Evolutionary conservation across 768 basidiomycete genomes (phyloP).

Genomic region (Lyophyllum decastes): DNA sequence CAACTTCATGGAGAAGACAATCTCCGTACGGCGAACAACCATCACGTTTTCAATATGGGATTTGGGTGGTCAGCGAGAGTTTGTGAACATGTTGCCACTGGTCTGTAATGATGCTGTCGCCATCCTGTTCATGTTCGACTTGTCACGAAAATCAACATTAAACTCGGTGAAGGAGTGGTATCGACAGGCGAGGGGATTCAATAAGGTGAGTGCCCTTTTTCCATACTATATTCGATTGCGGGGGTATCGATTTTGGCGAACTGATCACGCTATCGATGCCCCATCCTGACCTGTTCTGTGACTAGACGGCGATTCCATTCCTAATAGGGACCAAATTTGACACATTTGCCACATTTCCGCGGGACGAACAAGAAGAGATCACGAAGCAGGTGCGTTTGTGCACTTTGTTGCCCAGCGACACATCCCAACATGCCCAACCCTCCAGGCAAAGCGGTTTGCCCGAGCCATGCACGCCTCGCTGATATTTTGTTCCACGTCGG

Average conservation of each 20-base stretch:
- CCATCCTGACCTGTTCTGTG: background rate
- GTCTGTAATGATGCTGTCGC: conserved; percentile 99
- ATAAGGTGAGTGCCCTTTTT: conserved; percentile 72
- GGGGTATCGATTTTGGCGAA: background rate
- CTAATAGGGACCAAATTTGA: conserved; percentile 99
- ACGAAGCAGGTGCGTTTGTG: conserved; percentile 79
- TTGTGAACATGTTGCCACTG: conserved; percentile 98
- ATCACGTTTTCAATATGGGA: conserved; percentile 99
- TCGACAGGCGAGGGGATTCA: conserved; percentile 97
- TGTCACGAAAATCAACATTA: conserved; percentile 94
- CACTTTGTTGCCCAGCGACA: background rate
- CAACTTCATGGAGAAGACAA: conserved; percentile 99
- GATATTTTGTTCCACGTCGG: conserved; percentile 98
- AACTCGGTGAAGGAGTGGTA: conserved; percentile 99
- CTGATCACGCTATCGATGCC: background rate
- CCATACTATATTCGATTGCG: background rate
- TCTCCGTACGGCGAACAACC: conserved; percentile 95
- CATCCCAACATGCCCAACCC: background rate
- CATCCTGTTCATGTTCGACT: conserved; percentile 99
- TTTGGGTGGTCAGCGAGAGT: conserved; percentile 95
- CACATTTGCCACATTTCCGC: conserved; percentile 91
- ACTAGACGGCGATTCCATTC: conserved; percentile 96
- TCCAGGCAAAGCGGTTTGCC: conserved; percentile 93
- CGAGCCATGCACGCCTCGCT: conserved; percentile 99
- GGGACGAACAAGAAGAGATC: conserved; percentile 99